Base-by-base conservation (phyloP, 345 rosid genomes). In the Capsella bursapastoris region DNA sequence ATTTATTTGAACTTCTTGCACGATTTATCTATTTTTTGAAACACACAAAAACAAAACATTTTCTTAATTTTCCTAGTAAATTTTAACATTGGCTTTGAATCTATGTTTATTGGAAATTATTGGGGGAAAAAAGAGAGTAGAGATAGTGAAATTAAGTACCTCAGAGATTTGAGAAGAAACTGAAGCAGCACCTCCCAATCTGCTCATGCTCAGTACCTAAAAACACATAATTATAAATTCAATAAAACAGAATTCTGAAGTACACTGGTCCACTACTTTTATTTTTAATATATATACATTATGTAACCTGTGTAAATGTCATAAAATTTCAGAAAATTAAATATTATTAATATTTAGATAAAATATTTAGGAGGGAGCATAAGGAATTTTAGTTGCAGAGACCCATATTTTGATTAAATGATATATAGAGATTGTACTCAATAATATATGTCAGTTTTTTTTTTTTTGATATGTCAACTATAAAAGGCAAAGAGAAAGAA, bases 161-260 rank as follows among this genome's bases (percentile, higher is more conserved):
- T 94, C 93, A 7, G 95, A 85, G 65, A 90, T 90, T 12, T 85
- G 88, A 12, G 98, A 93, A 72, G 95, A 90, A 65, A 89, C 97
- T 5, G 96, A 90, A 29, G 90, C 87, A 2, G 96, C 96, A 53
- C 92, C 95, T 37, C 97, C 96, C 72, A 94, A 80, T 74, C 98
- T 85, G 81, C 98, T 94, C 98, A 88, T 86, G 86, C 98, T 94
- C 72, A 94, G 84, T 44, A 94, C 96, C 98, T 84, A 55, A 22
- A 47, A 57, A 57, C 27, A 7, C 56, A 71, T 66, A 28, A 61
- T 69, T 51, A 22, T 22, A 47, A 65, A 74, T 37, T 32, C 8
- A 6, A 18, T 6, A 53, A 34, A 44, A 57, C 7, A 45, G 9
- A 18, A 43, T 34, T 61, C 6, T 29, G 7, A 68, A 68, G 49